Conservation (phyloP, 805 yeast species). For the Kodamaea kakaduensis region DNA sequence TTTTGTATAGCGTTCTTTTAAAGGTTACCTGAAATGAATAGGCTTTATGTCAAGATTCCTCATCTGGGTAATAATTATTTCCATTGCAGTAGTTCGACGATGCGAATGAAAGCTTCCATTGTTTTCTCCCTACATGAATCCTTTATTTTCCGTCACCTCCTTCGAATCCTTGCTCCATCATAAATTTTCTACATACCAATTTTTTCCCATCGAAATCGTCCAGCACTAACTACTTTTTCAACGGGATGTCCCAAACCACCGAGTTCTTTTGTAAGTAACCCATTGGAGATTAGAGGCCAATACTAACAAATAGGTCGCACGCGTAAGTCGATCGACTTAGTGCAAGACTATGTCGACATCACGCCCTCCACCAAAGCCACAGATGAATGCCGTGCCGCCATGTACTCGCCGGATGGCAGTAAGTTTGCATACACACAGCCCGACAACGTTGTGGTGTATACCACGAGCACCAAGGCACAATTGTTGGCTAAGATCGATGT, state of each 20-base stretch:
- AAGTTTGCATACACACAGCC: slow-evolving; percentile 73
- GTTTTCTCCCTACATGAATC: no score
- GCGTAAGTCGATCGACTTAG: slow-evolving; percentile 24
- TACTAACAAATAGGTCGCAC: slow-evolving; percentile 21
- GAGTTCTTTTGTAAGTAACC: slow-evolving; percentile 36
- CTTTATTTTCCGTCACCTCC: no score
- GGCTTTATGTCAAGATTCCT: no score
- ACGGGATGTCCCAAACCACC: slow-evolving; percentile 31
- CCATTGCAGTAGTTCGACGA: no score
- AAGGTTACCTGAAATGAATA: no score
- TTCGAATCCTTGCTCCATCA: no score
- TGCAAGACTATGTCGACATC: slow-evolving; percentile 33
- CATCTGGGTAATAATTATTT: no score
- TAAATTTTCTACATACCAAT: no score
- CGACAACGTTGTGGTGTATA: slow-evolving; percentile 50
- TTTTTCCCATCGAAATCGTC: no score
- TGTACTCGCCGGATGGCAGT: slow-evolving; percentile 65
- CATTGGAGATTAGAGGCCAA: background rate
- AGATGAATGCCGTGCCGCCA: slow-evolving; percentile 57
- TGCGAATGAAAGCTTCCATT: no score
- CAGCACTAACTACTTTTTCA: slow-evolving; percentile 2
- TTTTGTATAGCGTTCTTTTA: no score
- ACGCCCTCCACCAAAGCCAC: slow-evolving; percentile 33
- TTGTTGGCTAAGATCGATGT: slow-evolving; percentile 47
- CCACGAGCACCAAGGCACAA: slow-evolving; percentile 49